Evolutionary conservation across 2,329 filamentous ascomycete genomes (phyloP), one percentile per base, ranked within the genome.

Genomic region (Dendryphion nanum): DNA sequence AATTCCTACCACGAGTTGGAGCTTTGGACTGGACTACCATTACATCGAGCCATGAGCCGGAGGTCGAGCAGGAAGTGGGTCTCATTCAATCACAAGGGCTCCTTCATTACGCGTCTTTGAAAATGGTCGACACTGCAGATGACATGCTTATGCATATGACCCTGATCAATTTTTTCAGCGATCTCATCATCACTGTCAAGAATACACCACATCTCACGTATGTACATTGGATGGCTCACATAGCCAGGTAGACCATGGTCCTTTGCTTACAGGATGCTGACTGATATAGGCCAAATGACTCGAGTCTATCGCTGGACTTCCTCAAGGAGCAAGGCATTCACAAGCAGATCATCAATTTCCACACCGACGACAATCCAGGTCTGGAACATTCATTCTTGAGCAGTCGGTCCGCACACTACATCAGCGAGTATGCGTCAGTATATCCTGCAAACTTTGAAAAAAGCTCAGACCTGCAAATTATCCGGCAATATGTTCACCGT

Each of bases 101-200:
- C 6, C 63, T 82, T 3, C 72, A 80, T 21, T 82, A 79, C 40
- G 74, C 73, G 5, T 64, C 74, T 4, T 59, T 68, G 33, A 66
- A 70, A 29, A 81, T 82, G 77, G 72, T 81, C 3, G 73, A 83
- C 43, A 68, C 63, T 2, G 61, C 68, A 31, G 71, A 72, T 20
- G 79, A 83, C 51, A 69, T 81, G 3, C 62, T 83, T 33, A 78
- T 82, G 75, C 73, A 81, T 45, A 74, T 79, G 63, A 77, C 74
- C 4, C 61, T 81, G 29, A 65, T 82, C 42, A 72, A 78, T 44
- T 82, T 81, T 57, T 79, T 72, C 52, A 68, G 71, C 15, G 70
- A 75, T n/a, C 59, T 81, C 3, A 64, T 82, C 19, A 64, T 65
- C 20, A 68, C 70, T 2, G 63, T 66, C 31, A 63, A 51, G 33